phyloP scores from a whole-genome alignment of 495 filamentous ascomycete species.

The Delitschia confertaspora region DNA sequence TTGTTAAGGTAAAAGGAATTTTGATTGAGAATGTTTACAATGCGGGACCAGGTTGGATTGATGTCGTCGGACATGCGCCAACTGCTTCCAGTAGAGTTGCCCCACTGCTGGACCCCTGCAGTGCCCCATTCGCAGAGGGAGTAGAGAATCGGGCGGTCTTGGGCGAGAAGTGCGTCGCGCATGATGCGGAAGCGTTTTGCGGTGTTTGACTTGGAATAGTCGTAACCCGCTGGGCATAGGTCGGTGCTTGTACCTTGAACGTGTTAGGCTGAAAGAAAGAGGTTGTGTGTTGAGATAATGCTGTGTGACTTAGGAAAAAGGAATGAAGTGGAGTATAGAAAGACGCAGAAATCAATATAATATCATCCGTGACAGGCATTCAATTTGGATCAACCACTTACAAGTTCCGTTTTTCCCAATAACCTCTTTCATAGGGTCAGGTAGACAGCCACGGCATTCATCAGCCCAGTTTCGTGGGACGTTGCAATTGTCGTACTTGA shows the following conservation, averaged over 20 bases:
- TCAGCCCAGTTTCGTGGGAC: conserved; percentile 40
- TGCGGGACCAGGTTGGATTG: conserved; percentile 28
- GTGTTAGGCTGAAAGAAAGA: conserved; percentile 9
- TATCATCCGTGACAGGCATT: too few species aligned
- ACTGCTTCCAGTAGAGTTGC: conserved; percentile 41
- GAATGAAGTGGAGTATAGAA: not conserved
- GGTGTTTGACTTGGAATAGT: conserved; percentile 46
- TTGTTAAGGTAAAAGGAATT: conserved; percentile 42
- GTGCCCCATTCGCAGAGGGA: conserved; percentile 59
- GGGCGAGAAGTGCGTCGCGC: conserved; percentile 50
- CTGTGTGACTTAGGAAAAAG: not conserved
- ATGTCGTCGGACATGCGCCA: conserved; percentile 53
- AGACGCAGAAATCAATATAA: not conserved
- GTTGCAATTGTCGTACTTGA: conserved; percentile 69
- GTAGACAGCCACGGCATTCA: conserved; percentile 33
- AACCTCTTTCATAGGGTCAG: conserved; percentile 1
- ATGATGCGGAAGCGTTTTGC: conserved; percentile 48
- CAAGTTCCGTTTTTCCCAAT: conserved; percentile 22
- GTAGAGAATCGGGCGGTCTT: conserved; percentile 52
- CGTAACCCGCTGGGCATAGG: conserved; percentile 43
- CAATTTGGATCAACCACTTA: not conserved
- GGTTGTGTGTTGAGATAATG: not conserved
- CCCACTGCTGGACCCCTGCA: conserved; percentile 46
- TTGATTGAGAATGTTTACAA: conserved; percentile 46
- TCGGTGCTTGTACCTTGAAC: conserved; percentile 39